Base-by-base conservation (phyloP, 1,284 basidiomycete genomes). In the Cronartium quercuum region DNA sequence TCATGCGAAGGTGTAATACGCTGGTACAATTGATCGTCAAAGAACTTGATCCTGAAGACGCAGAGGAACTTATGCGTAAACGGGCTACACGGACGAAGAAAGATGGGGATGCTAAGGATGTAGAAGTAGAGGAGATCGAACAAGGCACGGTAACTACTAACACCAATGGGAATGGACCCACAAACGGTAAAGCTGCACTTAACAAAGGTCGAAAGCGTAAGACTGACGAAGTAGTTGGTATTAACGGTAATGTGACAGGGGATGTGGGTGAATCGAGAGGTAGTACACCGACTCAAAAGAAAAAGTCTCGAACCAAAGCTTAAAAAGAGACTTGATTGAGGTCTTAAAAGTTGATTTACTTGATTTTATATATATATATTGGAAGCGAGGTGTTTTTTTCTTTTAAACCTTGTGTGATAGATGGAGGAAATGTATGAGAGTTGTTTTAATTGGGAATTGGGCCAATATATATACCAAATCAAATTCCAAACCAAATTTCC, bases 1-100 rank as follows among this genome's bases (percentile, higher is more conserved):
- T 99, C 76, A 88, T 90, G 78, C 85, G 95, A 78, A 84, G 96
- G 70, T 97, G 94, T 79, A 91, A 90, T 78, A 98, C 95, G 6
- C 82, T 98, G 51, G 81, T 98, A 51, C 86, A 89, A 15, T 90
- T 97, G 87, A 91, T 98, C 76, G 89, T 94, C 84, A 96, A 96
- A 85, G 94, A 82, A 42, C 77, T 95, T 82, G 81, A 81, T 42
- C 71, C 71, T 10, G 71, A 75, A 62, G 71, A 75, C 41, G 41
- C 71, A 13, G 71, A 75, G 21, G 71, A 75, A 38, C 34, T 75
- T 55, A 75, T 75, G 65, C 47, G 71, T 34, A 75, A 75, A 42
- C 51, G 71, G 21, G 64, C 44, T 40, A n/a, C 51, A 21, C 66
- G 51, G 38, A 42, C 47, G n/a, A 75, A 75, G 38, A 75, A 75